A percentile compares a stretch with the other conserved stretches of the same genome.
These are phyloP conservation scores for Boletellus ananiceps DNA, from an alignment of 768 basidiomycete genomes.

Conservation along the genomic window DNA sequence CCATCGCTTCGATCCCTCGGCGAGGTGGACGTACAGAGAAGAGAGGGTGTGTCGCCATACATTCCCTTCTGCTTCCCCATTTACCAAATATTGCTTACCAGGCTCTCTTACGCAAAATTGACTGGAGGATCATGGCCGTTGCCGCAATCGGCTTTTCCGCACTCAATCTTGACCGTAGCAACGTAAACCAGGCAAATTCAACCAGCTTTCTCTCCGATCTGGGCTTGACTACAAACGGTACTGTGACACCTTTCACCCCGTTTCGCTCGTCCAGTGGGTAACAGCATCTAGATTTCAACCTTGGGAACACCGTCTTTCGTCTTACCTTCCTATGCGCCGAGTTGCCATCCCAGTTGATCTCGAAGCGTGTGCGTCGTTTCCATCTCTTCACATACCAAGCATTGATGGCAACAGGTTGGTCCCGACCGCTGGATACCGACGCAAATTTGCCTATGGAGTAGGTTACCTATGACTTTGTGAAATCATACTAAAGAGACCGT, in stretches of 20 bases:
- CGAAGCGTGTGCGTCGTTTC: slow-evolving; percentile 43
- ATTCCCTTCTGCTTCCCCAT: no score
- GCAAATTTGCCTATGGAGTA: slow-evolving; percentile 53
- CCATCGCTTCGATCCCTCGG: slow-evolving; percentile 51
- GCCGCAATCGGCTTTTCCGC: slow-evolving; percentile 55
- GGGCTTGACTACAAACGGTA: slow-evolving; percentile 45
- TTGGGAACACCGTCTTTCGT: slow-evolving; percentile 52
- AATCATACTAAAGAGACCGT: not conserved
- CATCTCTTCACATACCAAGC: not conserved
- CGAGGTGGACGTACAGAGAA: slow-evolving; percentile 58
- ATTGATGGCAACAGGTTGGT: slow-evolving; percentile 37
- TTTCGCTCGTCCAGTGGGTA: not conserved
- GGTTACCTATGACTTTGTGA: not conserved
- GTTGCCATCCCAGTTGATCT: slow-evolving; percentile 58
- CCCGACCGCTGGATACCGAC: slow-evolving; percentile 63
- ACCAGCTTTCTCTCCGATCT: slow-evolving; percentile 57
- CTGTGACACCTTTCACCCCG: not conserved
- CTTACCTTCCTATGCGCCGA: slow-evolving; percentile 52
- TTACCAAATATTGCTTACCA: slow-evolving; percentile 11
- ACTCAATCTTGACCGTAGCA: slow-evolving; percentile 49
- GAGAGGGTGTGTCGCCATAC: slow-evolving; percentile 36
- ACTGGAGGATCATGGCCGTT: slow-evolving; percentile 59
- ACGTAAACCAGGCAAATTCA: slow-evolving; percentile 54
- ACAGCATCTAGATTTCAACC: slow-evolving; percentile 43
- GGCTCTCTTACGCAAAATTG: slow-evolving; percentile 50